Percentiles rank a stretch among this genome's conserved stretches.
These are phyloP conservation scores for Salmacisia buchloeana DNA, from an alignment of 1,284 basidiomycete genomes.

Conservation along the genomic window DNA sequence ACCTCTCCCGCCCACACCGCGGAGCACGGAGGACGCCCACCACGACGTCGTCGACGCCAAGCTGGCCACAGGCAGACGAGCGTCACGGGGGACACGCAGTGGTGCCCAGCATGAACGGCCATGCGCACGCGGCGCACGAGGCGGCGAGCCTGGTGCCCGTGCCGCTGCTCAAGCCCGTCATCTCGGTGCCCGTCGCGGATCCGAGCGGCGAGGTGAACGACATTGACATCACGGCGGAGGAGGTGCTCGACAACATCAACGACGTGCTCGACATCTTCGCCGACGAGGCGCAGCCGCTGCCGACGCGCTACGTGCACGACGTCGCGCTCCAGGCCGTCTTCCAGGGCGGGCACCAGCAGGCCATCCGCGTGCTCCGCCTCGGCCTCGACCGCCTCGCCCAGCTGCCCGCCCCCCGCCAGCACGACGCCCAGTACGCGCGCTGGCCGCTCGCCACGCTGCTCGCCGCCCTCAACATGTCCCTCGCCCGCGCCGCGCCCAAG, in stretches of 20 bases:
- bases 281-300: background rate
- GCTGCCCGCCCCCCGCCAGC: background rate
- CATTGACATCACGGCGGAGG: background rate
- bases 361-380: background rate
- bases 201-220: background rate
- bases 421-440: constrained; percentile 16
- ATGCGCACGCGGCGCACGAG: background rate
- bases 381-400: background rate
- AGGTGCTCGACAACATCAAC: constrained; percentile 1
- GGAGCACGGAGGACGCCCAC: too few species aligned
- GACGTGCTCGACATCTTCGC: background rate
- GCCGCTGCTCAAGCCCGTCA: background rate
- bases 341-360: background rate
- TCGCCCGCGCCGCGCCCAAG: constrained; percentile 37
- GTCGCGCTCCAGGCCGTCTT: constrained; percentile 4
- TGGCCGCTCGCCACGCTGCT: constrained; percentile 32
- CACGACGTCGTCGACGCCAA: too few species aligned
- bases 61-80: too few species aligned
- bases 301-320: background rate
- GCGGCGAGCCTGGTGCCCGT: constrained; percentile 2
- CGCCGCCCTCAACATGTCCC: constrained; percentile 29
- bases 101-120: too few species aligned
- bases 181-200: background rate
- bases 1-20: too few species aligned
- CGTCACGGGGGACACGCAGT: too few species aligned